phyloP scores from a whole-genome alignment of 2,329 filamentous ascomycete genomes.

The Colletotrichum higginsianum region DNA sequence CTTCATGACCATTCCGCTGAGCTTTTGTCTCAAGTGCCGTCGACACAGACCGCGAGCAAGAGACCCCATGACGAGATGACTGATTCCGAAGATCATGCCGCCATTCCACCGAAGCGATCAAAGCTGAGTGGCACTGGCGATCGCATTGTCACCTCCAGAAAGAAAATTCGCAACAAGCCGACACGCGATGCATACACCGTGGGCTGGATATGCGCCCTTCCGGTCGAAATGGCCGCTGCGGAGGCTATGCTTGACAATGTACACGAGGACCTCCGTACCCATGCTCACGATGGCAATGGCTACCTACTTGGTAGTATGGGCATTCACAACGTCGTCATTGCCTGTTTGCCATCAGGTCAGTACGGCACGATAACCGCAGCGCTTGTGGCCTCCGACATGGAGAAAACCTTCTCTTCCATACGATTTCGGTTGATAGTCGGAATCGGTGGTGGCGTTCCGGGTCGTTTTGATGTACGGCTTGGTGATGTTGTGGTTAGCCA shows the following conservation, averaged over 20 bases:
- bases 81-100: too few species aligned
- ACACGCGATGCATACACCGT: conserved; percentile 40
- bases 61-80: too few species aligned
- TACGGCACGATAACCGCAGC: conserved; percentile 15
- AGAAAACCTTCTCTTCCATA: conserved; percentile 36
- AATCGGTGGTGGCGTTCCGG: conserved; percentile 46
- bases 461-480: conserved; percentile 45
- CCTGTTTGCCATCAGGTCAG: conserved; percentile 19
- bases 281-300: conserved; percentile 5
- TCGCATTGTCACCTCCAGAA: too few species aligned
- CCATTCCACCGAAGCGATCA: background rate
- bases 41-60: too few species aligned
- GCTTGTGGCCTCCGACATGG: conserved; percentile 38
- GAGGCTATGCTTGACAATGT: conserved; percentile 42
- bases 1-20: too few species aligned
- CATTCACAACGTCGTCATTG: conserved; percentile 28
- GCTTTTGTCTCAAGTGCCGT: too few species aligned
- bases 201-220: conserved; percentile 45
- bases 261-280: conserved; percentile 5
- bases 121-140: background rate
- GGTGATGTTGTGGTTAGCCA: conserved; percentile 49
- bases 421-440: conserved; percentile 46
- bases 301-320: conserved; percentile 15
- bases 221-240: conserved; percentile 42
- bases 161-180: background rate